Percentiles rank a stretch among this genome's conserved stretches.
Evolutionary conservation across 2,329 filamentous ascomycete genomes (phyloP).

Genomic region (Diaporthe batatas): DNA sequence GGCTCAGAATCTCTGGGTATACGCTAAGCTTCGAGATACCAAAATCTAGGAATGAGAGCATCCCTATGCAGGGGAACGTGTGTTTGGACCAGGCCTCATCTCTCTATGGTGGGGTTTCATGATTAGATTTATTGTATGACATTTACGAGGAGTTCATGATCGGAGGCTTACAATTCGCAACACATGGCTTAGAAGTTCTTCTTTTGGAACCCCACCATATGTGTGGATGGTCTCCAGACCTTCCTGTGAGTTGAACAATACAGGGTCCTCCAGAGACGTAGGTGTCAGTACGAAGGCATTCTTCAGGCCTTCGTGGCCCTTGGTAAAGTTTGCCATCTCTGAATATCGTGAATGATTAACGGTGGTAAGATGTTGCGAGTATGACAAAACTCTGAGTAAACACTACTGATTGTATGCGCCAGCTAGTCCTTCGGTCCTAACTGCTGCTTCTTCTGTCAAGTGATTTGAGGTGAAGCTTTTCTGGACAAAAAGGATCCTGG

Average conservation of each 20-base stretch:
- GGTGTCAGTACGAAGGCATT: neutral
- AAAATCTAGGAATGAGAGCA: neutral
- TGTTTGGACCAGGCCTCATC: neutral
- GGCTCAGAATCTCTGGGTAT: neutral
- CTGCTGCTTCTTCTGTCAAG: neutral
- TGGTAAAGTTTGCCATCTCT: neutral
- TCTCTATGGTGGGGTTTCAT: neutral
- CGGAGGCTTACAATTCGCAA: neutral
- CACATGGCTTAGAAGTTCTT: neutral
- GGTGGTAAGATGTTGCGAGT: neutral
- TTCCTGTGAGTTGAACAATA: neutral
- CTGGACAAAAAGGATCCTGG: no score
- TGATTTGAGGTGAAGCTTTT: no score
- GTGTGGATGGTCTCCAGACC: neutral
- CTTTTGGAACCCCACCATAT: neutral
- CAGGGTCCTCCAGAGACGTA: neutral
- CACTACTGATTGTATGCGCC: neutral
- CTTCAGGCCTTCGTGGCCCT: slow-evolving; percentile 3
- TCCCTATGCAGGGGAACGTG: neutral
- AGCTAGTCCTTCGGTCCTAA: neutral
- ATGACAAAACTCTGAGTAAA: neutral
- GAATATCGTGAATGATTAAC: neutral
- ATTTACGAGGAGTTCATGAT: neutral
- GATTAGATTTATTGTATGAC: neutral
- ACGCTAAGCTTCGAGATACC: neutral